Evolutionary conservation across 305 asterid genomes (phyloP), one percentile per base, ranked within the genome.

Genomic region (Solanum hybrid): DNA sequence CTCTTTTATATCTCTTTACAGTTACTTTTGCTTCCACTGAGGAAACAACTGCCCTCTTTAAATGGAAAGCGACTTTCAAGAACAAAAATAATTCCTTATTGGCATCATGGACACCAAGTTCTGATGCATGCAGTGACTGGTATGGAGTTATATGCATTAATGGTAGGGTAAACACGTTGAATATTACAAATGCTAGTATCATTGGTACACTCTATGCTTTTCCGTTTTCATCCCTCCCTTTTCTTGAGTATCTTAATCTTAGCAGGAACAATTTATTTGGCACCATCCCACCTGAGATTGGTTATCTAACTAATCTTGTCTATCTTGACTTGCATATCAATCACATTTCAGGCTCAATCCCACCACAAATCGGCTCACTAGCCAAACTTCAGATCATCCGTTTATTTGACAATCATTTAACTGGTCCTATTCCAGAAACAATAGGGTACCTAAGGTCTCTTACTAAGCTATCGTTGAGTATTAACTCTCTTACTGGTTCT

Each of bases 171-270:
- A 66, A 17, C 32, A 29, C 1, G 16, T 20, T 90, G 69, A 60
- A 88, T 46, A 88, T 90, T 11, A 76, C 90, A 69, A 26, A n/a
- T 75, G 64, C 90, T 20, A 31, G 51, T 16, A n/a, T 90, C 10
- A 16, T 12, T 5, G 89, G 88, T 27, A 77, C 90, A 3, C 89
- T 90, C 9, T 6, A 84, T 9, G 20, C 69, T n/a, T 90, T 90
- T 13, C 92, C 90, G 1, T 90, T 90, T 79, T 88, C 90, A 8
- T 36, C 90, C 81, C 90, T 88, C 42, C 73, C 32, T 32, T 56
- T 56, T 79, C 88, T 88, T 1, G 87, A 66, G 16, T 10, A 24
- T 60, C 24, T 88, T 35, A 79, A 64, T 36, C 60, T 88, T 26
- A 24, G 73, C 66, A 36, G 20, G 37, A 88, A 80, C 69, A 71